phyloP scores from a whole-genome alignment of 345 rosid genomes.

The Aurinia saxatilis region DNA sequence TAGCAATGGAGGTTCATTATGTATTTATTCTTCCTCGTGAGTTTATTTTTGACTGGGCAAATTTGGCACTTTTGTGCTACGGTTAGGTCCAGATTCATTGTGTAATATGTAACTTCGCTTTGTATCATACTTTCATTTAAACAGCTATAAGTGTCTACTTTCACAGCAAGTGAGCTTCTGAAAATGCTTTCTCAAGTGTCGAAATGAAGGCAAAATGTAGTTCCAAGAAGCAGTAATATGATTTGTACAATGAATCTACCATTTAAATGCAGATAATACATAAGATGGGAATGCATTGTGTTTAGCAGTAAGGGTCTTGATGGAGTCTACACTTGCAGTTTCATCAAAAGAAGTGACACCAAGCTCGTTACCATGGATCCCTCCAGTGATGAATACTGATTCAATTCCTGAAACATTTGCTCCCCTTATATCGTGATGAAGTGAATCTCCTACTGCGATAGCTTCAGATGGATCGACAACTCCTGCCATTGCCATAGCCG shows the following conservation, averaged over 20 bases:
- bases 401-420: conserved; percentile 79
- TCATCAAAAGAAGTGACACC: conserved; percentile 58
- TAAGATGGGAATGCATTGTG: conserved; percentile 58
- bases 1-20: conserved; percentile 2
- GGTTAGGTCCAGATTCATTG: conserved; percentile 9
- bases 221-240: background rate
- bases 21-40: conserved; percentile 16
- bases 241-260: conserved; percentile 35
- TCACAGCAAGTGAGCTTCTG: background rate
- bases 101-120: conserved; percentile 15
- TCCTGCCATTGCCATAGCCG: conserved; percentile 69
- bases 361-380: conserved; percentile 76
- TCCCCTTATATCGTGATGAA: conserved; percentile 87
- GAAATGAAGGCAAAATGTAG: background rate
- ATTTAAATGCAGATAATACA: conserved; percentile 62
- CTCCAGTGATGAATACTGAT: conserved; percentile 63
- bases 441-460: conserved; percentile 84
- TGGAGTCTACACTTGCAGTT: conserved; percentile 48
- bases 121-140: conserved; percentile 10
- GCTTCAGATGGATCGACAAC: conserved; percentile 41
- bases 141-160: background rate
- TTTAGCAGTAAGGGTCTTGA: conserved; percentile 51
- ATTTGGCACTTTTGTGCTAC: conserved; percentile 3
- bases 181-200: background rate
- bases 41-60: background rate